A percentile compares a stretch with the other conserved stretches of the same genome.
Evolutionary conservation across 352 stramenopile species (phyloP).

Genomic region (Discostella stelligera): DNA sequence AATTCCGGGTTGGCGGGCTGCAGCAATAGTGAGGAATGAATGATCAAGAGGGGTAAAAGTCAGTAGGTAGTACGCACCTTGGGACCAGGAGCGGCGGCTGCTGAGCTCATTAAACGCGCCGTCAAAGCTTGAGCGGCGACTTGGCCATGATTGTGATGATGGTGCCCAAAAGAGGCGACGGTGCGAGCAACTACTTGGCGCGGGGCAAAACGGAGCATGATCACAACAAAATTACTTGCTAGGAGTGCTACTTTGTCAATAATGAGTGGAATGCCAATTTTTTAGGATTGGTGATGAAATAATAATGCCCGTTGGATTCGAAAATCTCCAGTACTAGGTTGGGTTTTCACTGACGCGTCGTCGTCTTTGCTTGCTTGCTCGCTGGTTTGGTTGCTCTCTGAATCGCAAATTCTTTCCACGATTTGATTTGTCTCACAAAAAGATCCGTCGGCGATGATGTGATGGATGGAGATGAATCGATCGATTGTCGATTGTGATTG

Average conservation of each 20-base stretch:
- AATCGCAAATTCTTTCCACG: too few species aligned
- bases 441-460: too few species aligned
- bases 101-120: constrained; percentile 56
- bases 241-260: too few species aligned
- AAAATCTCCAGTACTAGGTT: not conserved
- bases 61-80: constrained; percentile 50
- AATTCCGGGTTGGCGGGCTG: constrained; percentile 89
- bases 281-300: not conserved
- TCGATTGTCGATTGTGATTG: too few species aligned
- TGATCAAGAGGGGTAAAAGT: not conserved
- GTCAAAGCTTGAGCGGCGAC: constrained; percentile 3
- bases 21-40: not conserved
- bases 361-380: not conserved
- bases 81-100: constrained; percentile 40
- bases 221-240: too few species aligned
- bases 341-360: not conserved
- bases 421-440: too few species aligned
- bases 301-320: not conserved
- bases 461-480: too few species aligned
- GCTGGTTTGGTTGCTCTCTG: too few species aligned
- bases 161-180: not conserved
- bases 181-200: constrained; percentile 6
- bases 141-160: not conserved
- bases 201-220: constrained; percentile 34
- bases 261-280: too few species aligned